phyloP scores from a whole-genome alignment of 2,329 filamentous ascomycete genomes.

The Emmonsiellopsis sp. region DNA sequence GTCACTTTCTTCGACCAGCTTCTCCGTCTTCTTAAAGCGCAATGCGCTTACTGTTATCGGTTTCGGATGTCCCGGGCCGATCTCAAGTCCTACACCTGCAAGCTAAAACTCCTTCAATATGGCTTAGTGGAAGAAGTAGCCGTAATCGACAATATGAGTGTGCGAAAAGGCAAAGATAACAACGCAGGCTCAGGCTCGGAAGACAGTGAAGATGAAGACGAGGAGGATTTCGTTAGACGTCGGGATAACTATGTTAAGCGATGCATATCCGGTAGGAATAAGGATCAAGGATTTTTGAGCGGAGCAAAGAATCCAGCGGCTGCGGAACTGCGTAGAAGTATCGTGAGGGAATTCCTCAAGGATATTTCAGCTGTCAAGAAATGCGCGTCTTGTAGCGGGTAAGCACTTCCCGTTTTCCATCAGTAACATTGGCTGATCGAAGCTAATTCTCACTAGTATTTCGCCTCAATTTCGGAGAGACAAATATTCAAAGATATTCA shows the following conservation, averaged over 20 bases:
- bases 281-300: constrained; percentile 29
- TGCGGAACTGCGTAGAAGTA: constrained; percentile 60
- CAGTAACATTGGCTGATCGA: neutral
- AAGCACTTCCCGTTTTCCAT: constrained; percentile 13
- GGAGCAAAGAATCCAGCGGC: constrained; percentile 74
- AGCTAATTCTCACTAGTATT: constrained; percentile 41
- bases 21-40: constrained; percentile 70
- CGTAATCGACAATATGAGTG: constrained; percentile 43
- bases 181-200: constrained; percentile 50
- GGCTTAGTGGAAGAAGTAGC: constrained; percentile 65
- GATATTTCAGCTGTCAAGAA: constrained; percentile 59
- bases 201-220: constrained; percentile 53
- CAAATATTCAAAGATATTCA: constrained; percentile 85
- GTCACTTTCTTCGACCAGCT: constrained; percentile 94
- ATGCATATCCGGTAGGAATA: constrained; percentile 52
- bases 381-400: constrained; percentile 57
- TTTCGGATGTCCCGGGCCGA: constrained; percentile 70
- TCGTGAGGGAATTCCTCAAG: constrained; percentile 74
- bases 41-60: constrained; percentile 84
- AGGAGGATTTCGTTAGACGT: constrained; percentile 44
- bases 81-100: constrained; percentile 71
- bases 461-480: constrained; percentile 84
- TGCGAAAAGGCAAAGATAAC: constrained; percentile 35
- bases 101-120: constrained; percentile 74
- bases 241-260: constrained; percentile 62